Evolutionary conservation across 441 rosid species (phyloP), one percentile per base, ranked within the genome.

Genomic region (Jatropha multifida): DNA sequence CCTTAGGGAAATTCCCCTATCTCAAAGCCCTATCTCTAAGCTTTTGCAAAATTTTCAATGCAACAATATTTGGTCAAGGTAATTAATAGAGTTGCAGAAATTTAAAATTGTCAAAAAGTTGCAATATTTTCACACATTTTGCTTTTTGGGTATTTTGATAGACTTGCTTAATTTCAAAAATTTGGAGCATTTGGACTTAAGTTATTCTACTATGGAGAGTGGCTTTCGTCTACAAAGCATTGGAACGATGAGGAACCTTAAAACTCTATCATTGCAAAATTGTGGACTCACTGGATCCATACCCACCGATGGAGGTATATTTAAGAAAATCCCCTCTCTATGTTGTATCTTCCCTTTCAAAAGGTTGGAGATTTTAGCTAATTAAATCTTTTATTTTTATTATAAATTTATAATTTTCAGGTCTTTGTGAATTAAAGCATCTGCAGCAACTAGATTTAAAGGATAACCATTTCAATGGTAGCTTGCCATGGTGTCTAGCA

Each of bases 401-500:
- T 32, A 32, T 32, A 32, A 55, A 17, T 7, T 11, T 20, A n/a
- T 6, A 6, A 1, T 20, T 58, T 58, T 1, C 2, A 56, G n/a
- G 62, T 58, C 4, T 58, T 10, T 58, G 62, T 11, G 20, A 58
- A 23, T 7, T 79, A 2, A 52, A 0, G 11, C 27, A 59, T 46
- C 74, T 79, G 1, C 48, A 71, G 14, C 69, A 59, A 63, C 37
- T 81, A 17, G 13, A 68, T 52, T 23, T 81, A 11, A 23, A n/a
- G 23, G 23, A 23, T 23, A 78, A 76, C 5, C 0, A 14, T n/a
- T 37, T 79, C 10, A 14, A 0, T 8, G 79, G 79, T 13, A 0
- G 0, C 6, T n/a, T 83, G 40, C 86, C 80, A 4, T 8, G 0
- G 0, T 81, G 87, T 61, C 63, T 77, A 5, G 37, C 27, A 56